These are phyloP conservation scores for Ascochyta koolunga DNA, from an alignment of 2,329 filamentous ascomycete genomes.

Conservation along the genomic window DNA sequence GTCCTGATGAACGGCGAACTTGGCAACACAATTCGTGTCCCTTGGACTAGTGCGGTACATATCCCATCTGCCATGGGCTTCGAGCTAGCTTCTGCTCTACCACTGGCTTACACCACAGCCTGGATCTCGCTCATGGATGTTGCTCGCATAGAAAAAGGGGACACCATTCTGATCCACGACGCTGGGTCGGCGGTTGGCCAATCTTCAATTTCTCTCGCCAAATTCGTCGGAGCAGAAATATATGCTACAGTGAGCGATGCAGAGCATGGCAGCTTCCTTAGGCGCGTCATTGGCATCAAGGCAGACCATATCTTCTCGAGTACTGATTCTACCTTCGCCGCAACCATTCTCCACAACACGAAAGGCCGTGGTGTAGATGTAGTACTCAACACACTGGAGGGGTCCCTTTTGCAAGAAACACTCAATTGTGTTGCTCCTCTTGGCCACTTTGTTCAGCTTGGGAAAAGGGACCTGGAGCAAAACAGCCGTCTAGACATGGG, in stretches of 20 bases:
- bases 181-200: slow-evolving; percentile 22
- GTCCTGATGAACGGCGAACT: neutral
- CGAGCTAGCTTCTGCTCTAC: slow-evolving; percentile 26
- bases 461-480: slow-evolving; percentile 1
- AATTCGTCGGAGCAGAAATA: neutral
- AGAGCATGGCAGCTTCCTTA: slow-evolving; percentile 2
- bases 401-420: slow-evolving; percentile 42
- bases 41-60: neutral
- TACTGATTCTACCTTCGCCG: slow-evolving; percentile 29
- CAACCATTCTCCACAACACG: slow-evolving; percentile 14
- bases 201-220: slow-evolving; percentile 5
- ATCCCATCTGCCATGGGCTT: slow-evolving; percentile 20
- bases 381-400: slow-evolving; percentile 35
- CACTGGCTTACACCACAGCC: slow-evolving; percentile 23
- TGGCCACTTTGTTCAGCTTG: slow-evolving; percentile 31
- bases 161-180: slow-evolving; percentile 39
- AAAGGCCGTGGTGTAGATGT: slow-evolving; percentile 40
- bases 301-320: slow-evolving; percentile 25
- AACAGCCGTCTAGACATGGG: slow-evolving; percentile 26
- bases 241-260: slow-evolving; percentile 1
- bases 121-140: slow-evolving; percentile 22
- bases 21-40: neutral
- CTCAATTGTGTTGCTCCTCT: slow-evolving; percentile 53
- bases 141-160: slow-evolving; percentile 14
- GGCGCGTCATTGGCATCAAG: slow-evolving; percentile 12